phyloP scores from a whole-genome alignment of 116 monocot species.

The Cymodocea nodosa region DNA sequence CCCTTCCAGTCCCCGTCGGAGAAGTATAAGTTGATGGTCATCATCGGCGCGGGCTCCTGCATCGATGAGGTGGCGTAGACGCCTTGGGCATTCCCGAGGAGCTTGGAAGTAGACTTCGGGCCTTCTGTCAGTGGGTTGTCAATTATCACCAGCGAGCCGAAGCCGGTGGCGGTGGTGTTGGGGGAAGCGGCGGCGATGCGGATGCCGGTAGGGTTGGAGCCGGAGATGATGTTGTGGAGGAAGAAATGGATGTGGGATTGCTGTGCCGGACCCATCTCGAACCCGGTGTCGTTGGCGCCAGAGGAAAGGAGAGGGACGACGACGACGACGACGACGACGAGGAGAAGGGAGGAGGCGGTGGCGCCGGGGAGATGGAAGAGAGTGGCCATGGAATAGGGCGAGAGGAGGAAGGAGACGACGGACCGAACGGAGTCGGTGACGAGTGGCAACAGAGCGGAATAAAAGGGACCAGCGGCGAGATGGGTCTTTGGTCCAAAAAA shows the following conservation, averaged over 20 bases:
- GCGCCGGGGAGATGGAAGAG: no score
- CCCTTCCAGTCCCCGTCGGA: slow-evolving; percentile 28
- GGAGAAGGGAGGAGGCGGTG: background rate
- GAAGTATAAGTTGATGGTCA: slow-evolving; percentile 31
- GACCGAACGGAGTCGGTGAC: background rate
- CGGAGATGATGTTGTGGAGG: slow-evolving; percentile 27
- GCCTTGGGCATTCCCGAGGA: slow-evolving; percentile 29
- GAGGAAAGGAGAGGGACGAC: background rate
- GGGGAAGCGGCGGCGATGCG: slow-evolving; percentile 3
- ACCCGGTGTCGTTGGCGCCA: background rate
- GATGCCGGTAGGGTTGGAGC: slow-evolving; percentile 22
- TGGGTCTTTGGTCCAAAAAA: no score
- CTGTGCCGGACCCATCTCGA: slow-evolving; percentile 8
- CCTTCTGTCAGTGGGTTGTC: slow-evolving; percentile 31
- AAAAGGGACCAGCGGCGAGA: no score
- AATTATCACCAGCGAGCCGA: slow-evolving; percentile 15
- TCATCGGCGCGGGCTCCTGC: slow-evolving; percentile 16
- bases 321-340: background rate
- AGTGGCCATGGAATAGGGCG: background rate
- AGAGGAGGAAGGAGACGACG: background rate
- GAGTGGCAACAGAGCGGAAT: background rate
- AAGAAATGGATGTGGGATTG: slow-evolving; percentile 37
- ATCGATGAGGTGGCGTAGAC: slow-evolving; percentile 15
- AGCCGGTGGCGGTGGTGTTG: slow-evolving; percentile 3
- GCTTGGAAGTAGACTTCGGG: slow-evolving; percentile 14